Evolutionary conservation across 164 flowering plant species (phyloP).

Genomic region (Platanus orientalis): DNA sequence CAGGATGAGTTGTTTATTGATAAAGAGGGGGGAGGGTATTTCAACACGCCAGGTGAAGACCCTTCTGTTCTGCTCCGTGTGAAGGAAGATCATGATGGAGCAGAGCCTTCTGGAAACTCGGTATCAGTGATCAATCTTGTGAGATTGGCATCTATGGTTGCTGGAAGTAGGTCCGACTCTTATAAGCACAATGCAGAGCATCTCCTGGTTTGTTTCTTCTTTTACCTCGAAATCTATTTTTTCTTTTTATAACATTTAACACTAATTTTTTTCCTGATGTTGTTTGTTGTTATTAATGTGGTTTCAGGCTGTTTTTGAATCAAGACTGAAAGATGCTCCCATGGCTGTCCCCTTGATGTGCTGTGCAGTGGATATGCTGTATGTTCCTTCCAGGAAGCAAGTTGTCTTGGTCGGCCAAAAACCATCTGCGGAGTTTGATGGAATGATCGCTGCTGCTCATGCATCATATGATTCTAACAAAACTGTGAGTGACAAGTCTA

Average conservation of each 20-base stretch:
- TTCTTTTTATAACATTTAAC: background rate
- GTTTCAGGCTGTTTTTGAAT: slow-evolving; percentile 79
- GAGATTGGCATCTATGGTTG: slow-evolving; percentile 59
- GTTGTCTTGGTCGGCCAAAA: slow-evolving; percentile 76
- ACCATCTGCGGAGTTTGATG: slow-evolving; percentile 39
- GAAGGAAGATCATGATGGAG: slow-evolving; percentile 97
- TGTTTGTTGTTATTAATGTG: background rate
- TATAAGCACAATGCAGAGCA: slow-evolving; percentile 69
- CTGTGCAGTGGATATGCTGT: slow-evolving; percentile 81
- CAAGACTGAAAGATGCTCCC: slow-evolving; percentile 60
- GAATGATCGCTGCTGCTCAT: slow-evolving; percentile 75
- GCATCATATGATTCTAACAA: slow-evolving; percentile 67
- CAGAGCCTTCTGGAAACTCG: slow-evolving; percentile 96
- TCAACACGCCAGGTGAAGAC: slow-evolving; percentile 83
- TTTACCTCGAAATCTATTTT: background rate
- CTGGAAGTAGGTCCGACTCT: slow-evolving; percentile 31
- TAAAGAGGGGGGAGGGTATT: slow-evolving; percentile 85
- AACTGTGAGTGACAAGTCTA: slow-evolving; percentile 41
- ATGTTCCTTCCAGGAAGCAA: slow-evolving; percentile 66
- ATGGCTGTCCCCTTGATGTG: slow-evolving; percentile 94
- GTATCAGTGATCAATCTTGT: slow-evolving; percentile 79
- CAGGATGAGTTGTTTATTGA: slow-evolving; percentile 92
- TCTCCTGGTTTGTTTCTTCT: slow-evolving; percentile 55
- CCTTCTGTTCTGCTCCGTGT: slow-evolving; percentile 85
- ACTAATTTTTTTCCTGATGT: background rate